Percentiles rank a stretch among this genome's conserved stretches.
Evolutionary conservation across 805 yeast genomes (phyloP).

Genomic region (Brettanomyces naardenensis): DNA sequence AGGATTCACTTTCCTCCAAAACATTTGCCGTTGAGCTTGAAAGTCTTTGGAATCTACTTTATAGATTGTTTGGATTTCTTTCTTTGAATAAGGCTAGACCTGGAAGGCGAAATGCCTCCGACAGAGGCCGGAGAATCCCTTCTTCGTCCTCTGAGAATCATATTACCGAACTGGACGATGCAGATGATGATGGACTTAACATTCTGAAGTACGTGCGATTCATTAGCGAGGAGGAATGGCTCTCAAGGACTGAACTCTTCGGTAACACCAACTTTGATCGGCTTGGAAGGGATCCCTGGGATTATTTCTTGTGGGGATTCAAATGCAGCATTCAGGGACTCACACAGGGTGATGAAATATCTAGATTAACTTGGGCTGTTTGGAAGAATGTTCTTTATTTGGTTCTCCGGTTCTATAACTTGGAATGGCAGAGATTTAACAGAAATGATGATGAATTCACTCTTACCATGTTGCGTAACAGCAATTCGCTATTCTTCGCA

Average conservation of each 20-base stretch:
- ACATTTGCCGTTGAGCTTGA: not conserved
- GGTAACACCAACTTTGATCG: constrained; percentile 4
- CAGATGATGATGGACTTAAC: not conserved
- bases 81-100: not conserved
- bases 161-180: not conserved
- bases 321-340: constrained; percentile 3
- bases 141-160: not conserved
- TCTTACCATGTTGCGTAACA: not conserved
- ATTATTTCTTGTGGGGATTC: constrained; percentile 4
- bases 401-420: not conserved
- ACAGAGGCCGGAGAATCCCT: not conserved
- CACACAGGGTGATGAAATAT: not conserved
- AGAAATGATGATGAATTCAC: not conserved
- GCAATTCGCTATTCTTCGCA: not conserved
- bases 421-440: not conserved
- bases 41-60: not conserved
- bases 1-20: not conserved
- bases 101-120: not conserved
- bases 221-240: constrained; percentile 2
- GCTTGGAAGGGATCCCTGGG: constrained; percentile 4
- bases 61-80: not conserved
- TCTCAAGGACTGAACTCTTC: constrained; percentile 1
- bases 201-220: not conserved
- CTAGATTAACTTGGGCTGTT: constrained; percentile 1
- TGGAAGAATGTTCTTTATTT: constrained; percentile 4